A percentile compares a stretch with the other conserved stretches of the same genome.
Evolutionary conservation across 495 filamentous ascomycete species (phyloP).

Genomic region (Trichodelitschia bisporula): DNA sequence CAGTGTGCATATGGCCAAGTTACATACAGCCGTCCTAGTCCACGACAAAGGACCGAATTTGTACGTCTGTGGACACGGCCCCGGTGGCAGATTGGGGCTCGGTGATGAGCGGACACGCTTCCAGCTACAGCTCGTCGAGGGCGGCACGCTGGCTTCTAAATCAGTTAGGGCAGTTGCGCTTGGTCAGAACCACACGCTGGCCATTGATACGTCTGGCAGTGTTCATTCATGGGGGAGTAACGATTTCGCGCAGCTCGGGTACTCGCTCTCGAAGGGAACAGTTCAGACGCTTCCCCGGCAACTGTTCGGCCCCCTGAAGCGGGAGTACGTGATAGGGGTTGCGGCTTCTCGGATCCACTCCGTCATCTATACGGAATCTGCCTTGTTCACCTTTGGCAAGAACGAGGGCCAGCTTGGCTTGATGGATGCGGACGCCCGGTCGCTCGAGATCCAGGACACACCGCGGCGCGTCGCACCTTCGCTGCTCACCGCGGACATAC

Average conservation of each 20-base stretch:
- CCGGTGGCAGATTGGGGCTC: conserved; percentile 70
- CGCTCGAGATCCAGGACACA: conserved; percentile 52
- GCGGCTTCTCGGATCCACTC: conserved; percentile 87
- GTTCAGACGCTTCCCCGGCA: conserved; percentile 62
- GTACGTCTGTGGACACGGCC: conserved; percentile 79
- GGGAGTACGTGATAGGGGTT: conserved; percentile 55
- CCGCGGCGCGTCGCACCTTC: conserved; percentile 76
- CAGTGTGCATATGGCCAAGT: conserved; percentile 65
- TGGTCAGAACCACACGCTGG: conserved; percentile 78
- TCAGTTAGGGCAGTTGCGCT: conserved; percentile 49
- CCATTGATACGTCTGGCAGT: conserved; percentile 53
- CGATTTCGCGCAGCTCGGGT: conserved; percentile 66
- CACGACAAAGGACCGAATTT: conserved; percentile 80
- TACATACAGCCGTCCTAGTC: conserved; percentile 77
- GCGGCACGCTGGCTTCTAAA: conserved; percentile 41
- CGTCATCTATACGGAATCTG: conserved; percentile 56
- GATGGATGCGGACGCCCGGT: conserved; percentile 82
- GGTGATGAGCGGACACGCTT: conserved; percentile 78
- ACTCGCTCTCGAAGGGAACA: conserved; percentile 29
- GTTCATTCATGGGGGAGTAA: conserved; percentile 90
- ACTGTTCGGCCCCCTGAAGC: conserved; percentile 73
- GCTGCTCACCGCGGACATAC: conserved; percentile 52
- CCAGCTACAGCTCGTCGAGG: conserved; percentile 55
- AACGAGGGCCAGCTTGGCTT: conserved; percentile 88
- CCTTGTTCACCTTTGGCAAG: conserved; percentile 84